Evolutionary conservation across 2,329 filamentous ascomycete genomes (phyloP).

Genomic region (Neurospora sp.): DNA sequence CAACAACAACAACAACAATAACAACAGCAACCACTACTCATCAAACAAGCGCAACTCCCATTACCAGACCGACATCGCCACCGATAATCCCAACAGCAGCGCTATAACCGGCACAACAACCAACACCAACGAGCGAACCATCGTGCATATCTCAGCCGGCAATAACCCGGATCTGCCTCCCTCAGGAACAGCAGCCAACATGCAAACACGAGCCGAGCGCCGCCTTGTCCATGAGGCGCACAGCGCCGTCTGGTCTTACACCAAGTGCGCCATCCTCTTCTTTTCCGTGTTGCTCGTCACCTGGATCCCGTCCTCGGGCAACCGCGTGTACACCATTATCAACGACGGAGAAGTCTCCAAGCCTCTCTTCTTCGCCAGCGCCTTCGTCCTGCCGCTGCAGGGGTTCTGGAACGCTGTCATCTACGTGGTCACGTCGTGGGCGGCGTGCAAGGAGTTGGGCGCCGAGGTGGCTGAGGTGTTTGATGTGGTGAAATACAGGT

Average conservation of each 20-base stretch:
- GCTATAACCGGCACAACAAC: constrained; percentile 1
- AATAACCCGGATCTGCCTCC: constrained; percentile 9
- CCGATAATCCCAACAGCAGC: not conserved
- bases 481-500: constrained; percentile 9
- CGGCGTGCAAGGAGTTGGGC: constrained; percentile 46
- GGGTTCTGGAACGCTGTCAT: constrained; percentile 79
- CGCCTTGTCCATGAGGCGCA: constrained; percentile 40
- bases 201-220: constrained; percentile 17
- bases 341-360: constrained; percentile 42
- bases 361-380: constrained; percentile 56
- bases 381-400: constrained; percentile 68
- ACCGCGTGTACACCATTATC: constrained; percentile 62
- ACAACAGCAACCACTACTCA: constrained; percentile 7
- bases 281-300: constrained; percentile 61
- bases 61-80: not conserved
- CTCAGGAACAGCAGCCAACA: constrained; percentile 8
- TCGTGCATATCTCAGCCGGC: not conserved
- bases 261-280: constrained; percentile 61
- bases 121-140: not conserved
- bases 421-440: constrained; percentile 60
- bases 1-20: not conserved
- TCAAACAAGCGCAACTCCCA: constrained; percentile 8
- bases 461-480: not conserved
- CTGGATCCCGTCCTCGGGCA: constrained; percentile 69
- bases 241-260: constrained; percentile 57